These are phyloP conservation scores for Cryptomeria japonica DNA, from an alignment of 75 land plant genomes.

Conservation along the genomic window DNA sequence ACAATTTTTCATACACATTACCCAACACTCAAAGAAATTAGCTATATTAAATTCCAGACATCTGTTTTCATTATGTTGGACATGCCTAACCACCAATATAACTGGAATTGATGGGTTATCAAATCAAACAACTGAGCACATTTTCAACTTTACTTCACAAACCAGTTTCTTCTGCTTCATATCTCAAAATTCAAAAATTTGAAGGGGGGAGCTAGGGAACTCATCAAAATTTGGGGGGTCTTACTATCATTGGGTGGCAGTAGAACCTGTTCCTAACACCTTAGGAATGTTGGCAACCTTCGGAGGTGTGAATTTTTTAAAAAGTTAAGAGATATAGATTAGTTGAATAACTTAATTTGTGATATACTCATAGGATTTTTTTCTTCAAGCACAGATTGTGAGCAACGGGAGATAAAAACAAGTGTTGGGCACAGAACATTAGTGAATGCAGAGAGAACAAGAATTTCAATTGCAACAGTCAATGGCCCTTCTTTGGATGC, in stretches of 20 bases:
- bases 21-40: no score
- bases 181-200: no score
- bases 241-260: conserved; percentile 36
- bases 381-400: conserved; percentile 32
- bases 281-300: conserved; percentile 51
- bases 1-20: no score
- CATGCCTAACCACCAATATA: no score
- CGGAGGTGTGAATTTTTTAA: conserved; percentile 37
- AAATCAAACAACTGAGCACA: no score
- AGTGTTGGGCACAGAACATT: conserved; percentile 68
- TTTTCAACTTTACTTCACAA: no score
- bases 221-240: no score
- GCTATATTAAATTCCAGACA: no score
- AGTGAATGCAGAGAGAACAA: conserved; percentile 38
- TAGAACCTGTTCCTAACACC: conserved; percentile 49
- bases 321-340: neutral
- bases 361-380: neutral
- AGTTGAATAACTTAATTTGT: neutral
- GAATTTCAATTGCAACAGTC: conserved; percentile 55
- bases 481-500: conserved; percentile 52
- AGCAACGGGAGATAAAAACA: conserved; percentile 80
- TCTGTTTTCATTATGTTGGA: no score
- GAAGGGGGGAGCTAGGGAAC: no score
- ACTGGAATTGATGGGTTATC: no score
- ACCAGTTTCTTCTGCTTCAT: no score